These are phyloP conservation scores for Cruciata laevipes DNA, from an alignment of 257 asterid genomes.

Conservation along the genomic window DNA sequence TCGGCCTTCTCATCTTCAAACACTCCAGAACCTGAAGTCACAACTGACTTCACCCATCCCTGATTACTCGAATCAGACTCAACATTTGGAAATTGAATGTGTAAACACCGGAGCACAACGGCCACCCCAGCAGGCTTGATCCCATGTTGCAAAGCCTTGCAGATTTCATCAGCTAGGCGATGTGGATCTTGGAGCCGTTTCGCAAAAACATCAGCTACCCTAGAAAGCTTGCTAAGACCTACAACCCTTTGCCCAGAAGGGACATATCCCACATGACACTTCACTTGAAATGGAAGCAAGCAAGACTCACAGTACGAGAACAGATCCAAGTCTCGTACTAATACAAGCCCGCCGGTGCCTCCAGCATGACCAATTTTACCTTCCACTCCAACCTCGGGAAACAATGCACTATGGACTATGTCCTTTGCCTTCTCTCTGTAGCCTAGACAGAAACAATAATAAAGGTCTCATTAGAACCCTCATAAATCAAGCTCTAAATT, in stretches of 20 bases:
- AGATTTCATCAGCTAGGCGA: conserved; percentile 67
- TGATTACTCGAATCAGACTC: conserved; percentile 44
- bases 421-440: conserved; percentile 70
- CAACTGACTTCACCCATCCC: conserved; percentile 46
- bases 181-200: conserved; percentile 93
- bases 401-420: conserved; percentile 73
- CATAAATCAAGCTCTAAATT: neutral
- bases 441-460: conserved; percentile 33
- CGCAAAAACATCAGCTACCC: conserved; percentile 81
- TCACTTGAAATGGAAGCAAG: conserved; percentile 88
- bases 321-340: conserved; percentile 90
- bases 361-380: conserved; percentile 73
- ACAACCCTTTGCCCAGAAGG: conserved; percentile 77
- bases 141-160: conserved; percentile 59
- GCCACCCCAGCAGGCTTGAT: conserved; percentile 88
- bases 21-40: conserved; percentile 71
- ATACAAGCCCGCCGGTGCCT: conserved; percentile 88
- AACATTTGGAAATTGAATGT: conserved; percentile 56
- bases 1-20: conserved; percentile 46
- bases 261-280: conserved; percentile 84
- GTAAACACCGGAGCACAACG: conserved; percentile 68
- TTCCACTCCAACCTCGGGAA: conserved; percentile 84
- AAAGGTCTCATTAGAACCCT: conserved; percentile 1
- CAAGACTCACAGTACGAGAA: conserved; percentile 92
- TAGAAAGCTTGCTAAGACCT: conserved; percentile 89